Evolutionary conservation across 2,329 filamentous ascomycete species (phyloP), one percentile per base, ranked within the genome.

Genomic region (Hymenotorrendiella dingleyae): DNA sequence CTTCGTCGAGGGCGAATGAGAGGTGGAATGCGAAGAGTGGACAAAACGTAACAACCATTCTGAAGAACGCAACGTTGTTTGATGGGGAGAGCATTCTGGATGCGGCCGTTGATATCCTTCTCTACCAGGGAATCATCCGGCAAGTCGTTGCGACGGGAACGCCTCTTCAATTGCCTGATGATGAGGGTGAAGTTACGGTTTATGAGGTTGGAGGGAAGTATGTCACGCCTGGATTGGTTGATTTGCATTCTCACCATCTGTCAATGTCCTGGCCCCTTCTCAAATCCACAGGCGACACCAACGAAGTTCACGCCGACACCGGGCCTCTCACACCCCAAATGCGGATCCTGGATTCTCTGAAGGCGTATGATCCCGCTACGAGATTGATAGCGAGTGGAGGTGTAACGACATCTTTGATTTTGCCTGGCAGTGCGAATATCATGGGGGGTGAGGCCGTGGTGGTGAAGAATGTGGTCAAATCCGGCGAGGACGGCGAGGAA

Each of bases 191-290:
- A 4, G 24, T 58, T 23, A 37, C 43, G 12, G 35, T 52, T 8
- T 24, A 53, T 7, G 46, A 67, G 29, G 41, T 69, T 24, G 48
- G 55, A 22, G 66, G 68, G 5, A 59, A 60, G 36, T 64, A 62
- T 47, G 64, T 70, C 20, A 70, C 67, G 0, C 67, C 67, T 1
- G 68, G 68, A 1, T 50, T 71, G 4, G 62, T 71, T 2, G 68
- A 71, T 47, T 65, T 70, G 62, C 68, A 71, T 52, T 69, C 67
- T 2, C 68, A 71, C 50, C 65, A 68, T 46, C 54, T 64, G 17
- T 35, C 61, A 2, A 43, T 46, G 7, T 26, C 54, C 14, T 69
- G 64, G 63, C 68, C 67, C 0, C 26, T 44, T 11, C 43, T 63
- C 2, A 34, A 36, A n/a, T 53, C 56, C 10, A 61, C 52, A 5